These are phyloP conservation scores for Ophiostoma ulmi DNA, from an alignment of 2,329 filamentous ascomycete genomes.

Conservation along the genomic window DNA sequence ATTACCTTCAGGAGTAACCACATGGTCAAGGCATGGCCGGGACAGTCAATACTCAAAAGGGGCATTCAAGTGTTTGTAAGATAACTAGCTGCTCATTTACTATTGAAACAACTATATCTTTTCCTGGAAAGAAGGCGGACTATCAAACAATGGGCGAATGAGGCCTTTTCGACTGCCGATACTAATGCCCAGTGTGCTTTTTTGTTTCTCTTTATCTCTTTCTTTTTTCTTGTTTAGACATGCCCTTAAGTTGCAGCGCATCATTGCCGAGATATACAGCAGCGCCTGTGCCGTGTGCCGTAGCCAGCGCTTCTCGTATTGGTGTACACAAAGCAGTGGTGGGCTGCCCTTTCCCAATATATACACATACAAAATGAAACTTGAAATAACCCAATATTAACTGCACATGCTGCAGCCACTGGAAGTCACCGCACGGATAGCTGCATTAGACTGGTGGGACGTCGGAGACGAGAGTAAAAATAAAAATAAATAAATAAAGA, in stretches of 20 bases:
- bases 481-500: background rate
- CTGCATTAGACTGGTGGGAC: conserved; percentile 6
- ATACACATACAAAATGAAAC: background rate
- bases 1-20: background rate
- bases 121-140: background rate
- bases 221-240: background rate
- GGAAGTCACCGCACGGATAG: background rate
- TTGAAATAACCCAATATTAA: background rate
- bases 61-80: background rate
- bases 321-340: background rate
- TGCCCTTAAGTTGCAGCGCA: background rate
- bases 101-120: background rate
- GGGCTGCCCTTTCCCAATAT: background rate
- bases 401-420: background rate
- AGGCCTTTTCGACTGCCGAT: conserved; percentile 7
- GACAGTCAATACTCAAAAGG: background rate
- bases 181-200: background rate
- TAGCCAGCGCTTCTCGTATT: background rate
- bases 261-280: conserved; percentile 4
- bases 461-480: conserved; percentile 1
- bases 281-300: background rate
- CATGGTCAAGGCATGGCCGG: background rate
- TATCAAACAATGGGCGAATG: background rate
- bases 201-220: too few relatives aligned
- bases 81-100: background rate